Base-by-base conservation (phyloP, 345 rosid species). In the Euphorbia lathyris region DNA sequence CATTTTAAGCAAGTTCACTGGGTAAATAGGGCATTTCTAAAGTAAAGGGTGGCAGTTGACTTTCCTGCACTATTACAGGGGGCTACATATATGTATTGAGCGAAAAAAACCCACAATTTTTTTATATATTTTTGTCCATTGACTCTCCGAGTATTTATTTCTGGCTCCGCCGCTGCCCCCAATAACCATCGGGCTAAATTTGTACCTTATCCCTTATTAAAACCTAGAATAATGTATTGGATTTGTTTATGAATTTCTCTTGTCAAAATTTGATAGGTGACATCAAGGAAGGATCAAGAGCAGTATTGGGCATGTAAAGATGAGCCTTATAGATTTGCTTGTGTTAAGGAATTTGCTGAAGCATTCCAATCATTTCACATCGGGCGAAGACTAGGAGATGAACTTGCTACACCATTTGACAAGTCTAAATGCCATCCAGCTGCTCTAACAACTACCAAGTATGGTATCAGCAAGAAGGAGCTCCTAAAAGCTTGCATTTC, bases 271-370 rank as follows among this genome's bases (percentile, higher is more conserved):
- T 22, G 12, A 53, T 20, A 88, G 82, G 82, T 81, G 72, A 81
- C 88, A 34, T 88, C 90, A 17, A 82, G 70, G 78, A 88, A 83
- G 69, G 93, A 90, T 72, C 97, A 90, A 78, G 85, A 78, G 73
- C 97, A 86, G 72, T 88, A 86, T 64, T 88, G 97, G 97, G 76
- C 75, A 16, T 68, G 63, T 0, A 85, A 59, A 52, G 97, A 88
- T 51, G 43, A 72, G 56, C 90, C 92, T 67, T 87, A 84, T 32
- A 82, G 79, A 17, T 88, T 78, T 69, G 77, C 88, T 51, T 77
- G 89, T 0, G 87, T 48, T 29, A 81, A 76, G 40, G 88, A 86
- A 78, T 81, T 90, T 71, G 63, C 90, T 0, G 89, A 83, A 76
- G 85, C 83, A 60, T 90, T 88, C 72, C 87, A 85, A 72, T 87